Base-by-base conservation (phyloP, 2,329 filamentous ascomycete genomes). In the Trichoderma endophyticum region DNA sequence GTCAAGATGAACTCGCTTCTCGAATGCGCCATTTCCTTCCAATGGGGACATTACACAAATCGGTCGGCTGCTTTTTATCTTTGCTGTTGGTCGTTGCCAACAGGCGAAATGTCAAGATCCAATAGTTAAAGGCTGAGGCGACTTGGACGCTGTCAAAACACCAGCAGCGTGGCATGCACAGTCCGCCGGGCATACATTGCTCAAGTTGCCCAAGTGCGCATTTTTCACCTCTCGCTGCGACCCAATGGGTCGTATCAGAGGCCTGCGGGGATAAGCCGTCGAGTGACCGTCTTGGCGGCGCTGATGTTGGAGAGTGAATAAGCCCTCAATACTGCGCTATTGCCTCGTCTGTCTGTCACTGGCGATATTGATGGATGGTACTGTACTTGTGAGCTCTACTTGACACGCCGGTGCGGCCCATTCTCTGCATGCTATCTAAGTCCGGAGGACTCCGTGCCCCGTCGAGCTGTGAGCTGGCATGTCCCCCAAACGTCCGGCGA, bases 11-110 rank as follows among this genome's bases (percentile, higher is more conserved):
- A 70, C 67, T 70, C 67, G 67, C 67, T 70, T 70, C 67, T 70
- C 67, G 57, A 70, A 70, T 70, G 67, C 67, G 67, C 57, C 67
- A 61, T 70, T 70, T 70, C 67, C 30, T 66, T 62, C 39, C 3
- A 36, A 36, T 51, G 21, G 28, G 7, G 15, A n/a, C 39, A 43
- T n/a, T n/a, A 4, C 34, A 26, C 21, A 26, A 61, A 21, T 26
- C n/a, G n/a, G 26, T 28, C 26, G 26, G 26, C 28, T 61, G 30
- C 67, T 14, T 60, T 26, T 26, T 9, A 28, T 26, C 15, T 36
- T 39, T 39, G 3, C 11, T 39, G 12, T 57, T 51, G 28, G 26
- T 8, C 21, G 6, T 65, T 4, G 11, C 28, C 39, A 60, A 60
- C 57, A 34, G 11, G 14, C 18, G 5, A 54, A 24, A 24, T 21